Evolutionary conservation across 768 basidiomycete species (phyloP).

Genomic region (Lenzites betulinus): DNA sequence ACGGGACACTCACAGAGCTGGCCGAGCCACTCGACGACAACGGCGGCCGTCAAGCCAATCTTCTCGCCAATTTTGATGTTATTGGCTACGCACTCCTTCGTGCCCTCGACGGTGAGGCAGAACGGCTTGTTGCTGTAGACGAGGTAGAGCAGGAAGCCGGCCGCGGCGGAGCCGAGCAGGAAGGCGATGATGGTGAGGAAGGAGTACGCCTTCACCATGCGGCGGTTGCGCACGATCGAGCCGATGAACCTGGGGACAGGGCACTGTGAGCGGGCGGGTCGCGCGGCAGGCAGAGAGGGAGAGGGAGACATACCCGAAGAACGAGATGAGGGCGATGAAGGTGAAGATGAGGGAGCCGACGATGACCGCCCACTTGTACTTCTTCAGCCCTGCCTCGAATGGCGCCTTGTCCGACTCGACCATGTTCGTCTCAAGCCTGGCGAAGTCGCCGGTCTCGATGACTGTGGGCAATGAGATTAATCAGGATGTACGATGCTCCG

Average conservation of each 20-base stretch:
- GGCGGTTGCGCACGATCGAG: constrained; percentile 29
- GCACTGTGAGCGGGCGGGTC: neutral
- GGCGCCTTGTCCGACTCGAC: neutral
- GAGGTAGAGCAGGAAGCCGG: constrained; percentile 27
- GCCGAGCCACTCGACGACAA: constrained; percentile 24
- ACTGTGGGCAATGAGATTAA: neutral
- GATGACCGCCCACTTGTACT: constrained; percentile 23
- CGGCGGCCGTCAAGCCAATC: constrained; percentile 24
- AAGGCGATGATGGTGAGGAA: constrained; percentile 27
- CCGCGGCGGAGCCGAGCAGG: constrained; percentile 21
- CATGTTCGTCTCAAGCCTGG: neutral
- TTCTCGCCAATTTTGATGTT: constrained; percentile 25
- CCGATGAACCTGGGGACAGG: constrained; percentile 29
- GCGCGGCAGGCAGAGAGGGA: neutral
- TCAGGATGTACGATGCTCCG: neutral
- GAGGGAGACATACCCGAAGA: constrained; percentile 28
- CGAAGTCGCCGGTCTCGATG: constrained; percentile 15
- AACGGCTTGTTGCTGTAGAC: constrained; percentile 25
- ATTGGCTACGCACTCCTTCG: constrained; percentile 13
- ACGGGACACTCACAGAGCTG: constrained; percentile 27
- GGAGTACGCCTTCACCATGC: constrained; percentile 32
- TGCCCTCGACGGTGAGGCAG: constrained; percentile 20
- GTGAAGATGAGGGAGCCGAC: constrained; percentile 26
- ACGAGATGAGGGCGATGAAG: constrained; percentile 27
- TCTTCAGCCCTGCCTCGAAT: constrained; percentile 6